phyloP scores from a whole-genome alignment of 768 basidiomycete genomes.

The Xerocomus potaroensis region DNA sequence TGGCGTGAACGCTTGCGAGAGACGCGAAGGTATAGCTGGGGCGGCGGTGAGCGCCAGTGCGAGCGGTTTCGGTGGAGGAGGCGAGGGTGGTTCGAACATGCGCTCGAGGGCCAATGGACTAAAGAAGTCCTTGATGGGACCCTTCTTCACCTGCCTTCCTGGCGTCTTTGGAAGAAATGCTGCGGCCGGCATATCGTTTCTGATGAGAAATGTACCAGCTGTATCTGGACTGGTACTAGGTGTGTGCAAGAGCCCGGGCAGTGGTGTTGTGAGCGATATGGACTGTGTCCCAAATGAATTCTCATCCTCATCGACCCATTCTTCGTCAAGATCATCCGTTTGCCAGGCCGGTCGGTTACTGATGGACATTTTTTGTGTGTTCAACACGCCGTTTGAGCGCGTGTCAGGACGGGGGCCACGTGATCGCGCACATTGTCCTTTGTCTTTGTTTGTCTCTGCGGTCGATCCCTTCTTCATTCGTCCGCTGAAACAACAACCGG shows the following conservation, averaged over 20 bases:
- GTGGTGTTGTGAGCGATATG: conserved; percentile 56
- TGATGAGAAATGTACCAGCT: conserved; percentile 72
- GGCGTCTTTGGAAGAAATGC: conserved; percentile 66
- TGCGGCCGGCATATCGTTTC: conserved; percentile 56
- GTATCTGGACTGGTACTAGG: conserved; percentile 34
- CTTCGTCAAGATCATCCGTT: conserved; percentile 86
- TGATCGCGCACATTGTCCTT: conserved; percentile 26
- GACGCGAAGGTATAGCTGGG: conserved; percentile 32
- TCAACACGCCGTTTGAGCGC: conserved; percentile 4
- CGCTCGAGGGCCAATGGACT: conserved; percentile 80
- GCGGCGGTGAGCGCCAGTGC: conserved; percentile 24
- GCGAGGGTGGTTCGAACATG: conserved; percentile 94
- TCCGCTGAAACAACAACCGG: neutral
- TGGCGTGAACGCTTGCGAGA: conserved; percentile 35
- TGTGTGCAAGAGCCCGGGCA: conserved; percentile 46
- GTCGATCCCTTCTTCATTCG: conserved; percentile 15
- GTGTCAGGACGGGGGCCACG: conserved; percentile 18
- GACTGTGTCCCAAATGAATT: conserved; percentile 44
- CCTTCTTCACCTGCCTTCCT: conserved; percentile 49
- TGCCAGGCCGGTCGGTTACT: conserved; percentile 65
- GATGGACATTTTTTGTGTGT: conserved; percentile 7
- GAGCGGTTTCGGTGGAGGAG: conserved; percentile 40
- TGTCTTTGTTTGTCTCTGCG: conserved; percentile 13
- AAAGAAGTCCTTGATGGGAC: conserved; percentile 78
- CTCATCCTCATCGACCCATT: conserved; percentile 72